Conservation (phyloP, 768 basidiomycete genomes). For the Steccherinum ochraceum region DNA sequence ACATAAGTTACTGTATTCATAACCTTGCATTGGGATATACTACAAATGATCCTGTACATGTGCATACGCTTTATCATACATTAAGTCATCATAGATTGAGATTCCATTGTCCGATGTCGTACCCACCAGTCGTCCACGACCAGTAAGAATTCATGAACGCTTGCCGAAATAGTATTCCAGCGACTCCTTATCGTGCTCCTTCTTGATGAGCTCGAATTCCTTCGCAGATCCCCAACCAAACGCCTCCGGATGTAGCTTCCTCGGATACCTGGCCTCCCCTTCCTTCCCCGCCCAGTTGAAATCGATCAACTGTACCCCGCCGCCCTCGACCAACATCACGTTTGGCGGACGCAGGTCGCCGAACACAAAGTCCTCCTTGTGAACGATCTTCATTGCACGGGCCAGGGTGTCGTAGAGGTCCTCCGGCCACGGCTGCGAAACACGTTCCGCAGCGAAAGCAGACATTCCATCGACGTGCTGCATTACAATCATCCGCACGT, state of each 20-base stretch:
- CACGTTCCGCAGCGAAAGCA: neutral
- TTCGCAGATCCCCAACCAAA: neutral
- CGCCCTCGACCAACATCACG: conserved; percentile 24
- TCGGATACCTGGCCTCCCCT: conserved; percentile 15
- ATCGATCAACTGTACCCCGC: conserved; percentile 26
- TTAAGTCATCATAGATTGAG: too few species aligned
- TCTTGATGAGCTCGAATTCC: neutral
- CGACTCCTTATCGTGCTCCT: conserved; percentile 6
- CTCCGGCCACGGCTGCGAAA: conserved; percentile 6
- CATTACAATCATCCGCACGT: conserved; percentile 33
- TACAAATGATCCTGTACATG: too few species aligned
- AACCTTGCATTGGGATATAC: too few species aligned
- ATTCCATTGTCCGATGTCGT: too few species aligned
- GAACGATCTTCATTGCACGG: conserved; percentile 14
- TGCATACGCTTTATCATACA: too few species aligned
- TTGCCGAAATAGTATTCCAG: too few species aligned
- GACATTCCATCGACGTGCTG: conserved; percentile 23
- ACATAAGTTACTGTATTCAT: too few species aligned
- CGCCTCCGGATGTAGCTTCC: neutral
- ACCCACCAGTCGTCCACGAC: too few species aligned
- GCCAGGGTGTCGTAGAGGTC: conserved; percentile 17
- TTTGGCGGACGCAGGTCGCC: conserved; percentile 32
- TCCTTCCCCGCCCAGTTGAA: conserved; percentile 33
- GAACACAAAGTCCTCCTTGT: conserved; percentile 27
- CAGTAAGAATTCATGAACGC: too few species aligned